Conservation (phyloP, 129 eudicot genomes). For the carrot (Daucus carota) region DH1_v3.0 NC_030382.2:37266001-37266500, state of each 20-base stretch:
- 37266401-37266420: slow-evolving; percentile 29
- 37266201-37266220: neutral
- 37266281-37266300: slow-evolving; percentile 1
- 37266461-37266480: neutral
- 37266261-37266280: slow-evolving; percentile 1
- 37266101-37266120: slow-evolving; percentile 12
- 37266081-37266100: neutral
- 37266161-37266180: neutral
- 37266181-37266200: neutral
- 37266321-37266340: neutral
- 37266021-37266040: slow-evolving; percentile 30
- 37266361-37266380: neutral
- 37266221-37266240: slow-evolving; percentile 1
- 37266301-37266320: slow-evolving; percentile 10
- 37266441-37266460: slow-evolving; percentile 6
- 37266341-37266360: neutral
- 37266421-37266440: slow-evolving; percentile 20
- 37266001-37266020: slow-evolving; percentile 20
- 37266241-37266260: neutral
- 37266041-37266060: slow-evolving; percentile 19
- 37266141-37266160: neutral
- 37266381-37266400: neutral
- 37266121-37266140: slow-evolving; percentile 3
- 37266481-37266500: slow-evolving; percentile 7
- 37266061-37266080: neutral